Evolutionary conservation across 805 yeast genomes (phyloP).

Genomic region (Lipomyces orientalis): DNA sequence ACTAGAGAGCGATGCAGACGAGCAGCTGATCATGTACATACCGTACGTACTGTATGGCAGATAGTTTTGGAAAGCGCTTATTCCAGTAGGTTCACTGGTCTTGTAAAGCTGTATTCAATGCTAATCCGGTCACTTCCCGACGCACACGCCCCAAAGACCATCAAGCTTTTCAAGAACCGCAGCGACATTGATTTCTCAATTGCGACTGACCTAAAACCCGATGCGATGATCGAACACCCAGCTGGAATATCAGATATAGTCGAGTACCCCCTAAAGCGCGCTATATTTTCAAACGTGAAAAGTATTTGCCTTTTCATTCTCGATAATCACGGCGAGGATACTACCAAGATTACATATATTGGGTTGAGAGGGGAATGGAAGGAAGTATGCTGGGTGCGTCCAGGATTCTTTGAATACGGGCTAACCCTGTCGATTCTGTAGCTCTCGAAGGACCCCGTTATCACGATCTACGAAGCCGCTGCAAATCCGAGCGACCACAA

Average conservation of each 20-base stretch:
- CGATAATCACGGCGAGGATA: constrained; percentile 65
- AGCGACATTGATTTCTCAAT: constrained; percentile 74
- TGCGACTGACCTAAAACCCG: constrained; percentile 51
- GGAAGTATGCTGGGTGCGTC: constrained; percentile 31
- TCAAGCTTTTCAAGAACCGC: constrained; percentile 76
- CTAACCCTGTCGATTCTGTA: neutral
- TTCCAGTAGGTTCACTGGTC: constrained; percentile 59
- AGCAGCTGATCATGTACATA: constrained; percentile 74
- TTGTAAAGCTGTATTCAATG: constrained; percentile 75
- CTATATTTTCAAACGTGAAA: constrained; percentile 70
- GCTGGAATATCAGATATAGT: constrained; percentile 61
- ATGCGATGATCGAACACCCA: constrained; percentile 67
- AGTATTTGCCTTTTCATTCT: constrained; percentile 72
- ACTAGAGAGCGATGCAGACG: constrained; percentile 76
- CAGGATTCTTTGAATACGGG: neutral
- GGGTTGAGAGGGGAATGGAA: constrained; percentile 71
- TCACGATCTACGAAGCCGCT: constrained; percentile 84
- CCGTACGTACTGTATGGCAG: constrained; percentile 50
- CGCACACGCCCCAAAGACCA: constrained; percentile 65
- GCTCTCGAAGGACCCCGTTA: constrained; percentile 68
- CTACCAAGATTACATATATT: constrained; percentile 64
- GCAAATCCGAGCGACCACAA: constrained; percentile 92
- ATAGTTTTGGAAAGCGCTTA: neutral
- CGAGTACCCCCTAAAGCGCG: constrained; percentile 82
- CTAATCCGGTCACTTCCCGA: constrained; percentile 69